Evolutionary conservation across 78 protist species (phyloP).

Genomic region (Dictyostelium intermedium): DNA sequence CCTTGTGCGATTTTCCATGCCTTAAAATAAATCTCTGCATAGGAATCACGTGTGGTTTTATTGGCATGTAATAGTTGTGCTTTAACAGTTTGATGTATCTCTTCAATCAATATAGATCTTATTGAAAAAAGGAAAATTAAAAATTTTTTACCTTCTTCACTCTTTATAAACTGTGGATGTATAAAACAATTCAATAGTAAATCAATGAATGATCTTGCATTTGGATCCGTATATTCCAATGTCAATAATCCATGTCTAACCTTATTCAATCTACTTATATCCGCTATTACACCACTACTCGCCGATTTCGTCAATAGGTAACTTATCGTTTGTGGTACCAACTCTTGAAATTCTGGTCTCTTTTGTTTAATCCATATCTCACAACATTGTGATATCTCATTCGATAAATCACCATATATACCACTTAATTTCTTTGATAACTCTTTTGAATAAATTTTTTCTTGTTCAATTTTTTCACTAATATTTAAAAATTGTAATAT

Average conservation of each 20-base stretch:
- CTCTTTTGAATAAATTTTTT: constrained; percentile 2
- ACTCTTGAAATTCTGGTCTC: not conserved
- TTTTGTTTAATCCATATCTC: constrained; percentile 72
- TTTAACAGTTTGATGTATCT: constrained; percentile 73
- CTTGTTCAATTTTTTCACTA: not conserved
- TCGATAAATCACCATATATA: constrained; percentile 35
- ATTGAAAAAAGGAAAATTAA: constrained; percentile 46
- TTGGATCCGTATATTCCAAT: constrained; percentile 50
- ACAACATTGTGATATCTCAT: constrained; percentile 28
- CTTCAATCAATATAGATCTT: constrained; percentile 15
- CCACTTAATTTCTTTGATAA: not conserved
- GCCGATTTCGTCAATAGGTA: constrained; percentile 60
- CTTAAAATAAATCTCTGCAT: constrained; percentile 80
- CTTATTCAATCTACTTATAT: constrained; percentile 48
- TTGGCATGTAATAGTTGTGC: constrained; percentile 52
- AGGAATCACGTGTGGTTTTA: not conserved
- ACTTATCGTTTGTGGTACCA: constrained; percentile 80
- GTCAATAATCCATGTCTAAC: constrained; percentile 32
- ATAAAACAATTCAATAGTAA: constrained; percentile 59
- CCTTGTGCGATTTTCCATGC: constrained; percentile 80
- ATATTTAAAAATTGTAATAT: constrained; percentile 16
- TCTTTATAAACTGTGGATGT: constrained; percentile 59
- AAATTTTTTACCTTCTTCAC: constrained; percentile 73
- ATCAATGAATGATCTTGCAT: constrained; percentile 23
- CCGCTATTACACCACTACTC: constrained; percentile 11